Conservation (phyloP, 768 basidiomycete genomes). For the Leccinum sublutescens region DNA sequence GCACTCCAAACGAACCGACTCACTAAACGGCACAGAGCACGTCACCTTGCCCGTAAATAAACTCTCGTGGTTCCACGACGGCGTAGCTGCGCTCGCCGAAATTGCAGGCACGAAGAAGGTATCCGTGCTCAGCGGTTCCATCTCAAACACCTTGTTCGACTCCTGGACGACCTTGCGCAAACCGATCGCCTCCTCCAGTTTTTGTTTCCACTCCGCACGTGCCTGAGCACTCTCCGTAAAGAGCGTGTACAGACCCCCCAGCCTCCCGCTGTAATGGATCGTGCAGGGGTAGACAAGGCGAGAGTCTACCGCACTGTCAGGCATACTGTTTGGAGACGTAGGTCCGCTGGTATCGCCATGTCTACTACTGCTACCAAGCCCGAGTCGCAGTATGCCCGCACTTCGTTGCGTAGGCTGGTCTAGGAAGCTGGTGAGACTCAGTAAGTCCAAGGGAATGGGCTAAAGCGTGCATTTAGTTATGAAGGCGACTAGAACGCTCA, state of each 20-base stretch:
- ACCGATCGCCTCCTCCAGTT: slow-evolving; percentile 84
- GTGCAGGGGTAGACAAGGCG: slow-evolving; percentile 85
- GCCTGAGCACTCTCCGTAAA: slow-evolving; percentile 80
- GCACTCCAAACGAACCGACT: slow-evolving; percentile 14
- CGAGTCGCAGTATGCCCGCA: slow-evolving; percentile 65
- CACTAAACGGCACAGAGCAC: slow-evolving; percentile 91
- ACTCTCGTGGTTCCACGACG: slow-evolving; percentile 67
- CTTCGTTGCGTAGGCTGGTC: slow-evolving; percentile 77
- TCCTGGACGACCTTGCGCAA: slow-evolving; percentile 86
- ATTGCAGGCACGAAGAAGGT: slow-evolving; percentile 81
- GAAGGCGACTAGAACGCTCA: not conserved
- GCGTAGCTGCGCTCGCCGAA: slow-evolving; percentile 41
- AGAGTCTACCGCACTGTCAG: slow-evolving; percentile 55
- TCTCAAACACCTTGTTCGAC: slow-evolving; percentile 92
- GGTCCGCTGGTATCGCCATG: slow-evolving; percentile 30
- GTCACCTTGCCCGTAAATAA: slow-evolving; percentile 84
- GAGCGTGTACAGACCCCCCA: slow-evolving; percentile 82
- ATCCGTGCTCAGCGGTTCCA: slow-evolving; percentile 84
- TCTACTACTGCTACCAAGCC: slow-evolving; percentile 39
- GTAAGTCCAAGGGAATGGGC: slow-evolving; percentile 91
- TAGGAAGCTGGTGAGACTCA: slow-evolving; percentile 81
- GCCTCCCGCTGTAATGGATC: slow-evolving; percentile 83
- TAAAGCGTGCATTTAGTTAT: slow-evolving; percentile 28
- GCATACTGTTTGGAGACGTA: slow-evolving; percentile 25
- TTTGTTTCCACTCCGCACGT: slow-evolving; percentile 85